phyloP scores from a whole-genome alignment of 345 rosid genomes.

The Abelmoschus esculentus region DNA sequence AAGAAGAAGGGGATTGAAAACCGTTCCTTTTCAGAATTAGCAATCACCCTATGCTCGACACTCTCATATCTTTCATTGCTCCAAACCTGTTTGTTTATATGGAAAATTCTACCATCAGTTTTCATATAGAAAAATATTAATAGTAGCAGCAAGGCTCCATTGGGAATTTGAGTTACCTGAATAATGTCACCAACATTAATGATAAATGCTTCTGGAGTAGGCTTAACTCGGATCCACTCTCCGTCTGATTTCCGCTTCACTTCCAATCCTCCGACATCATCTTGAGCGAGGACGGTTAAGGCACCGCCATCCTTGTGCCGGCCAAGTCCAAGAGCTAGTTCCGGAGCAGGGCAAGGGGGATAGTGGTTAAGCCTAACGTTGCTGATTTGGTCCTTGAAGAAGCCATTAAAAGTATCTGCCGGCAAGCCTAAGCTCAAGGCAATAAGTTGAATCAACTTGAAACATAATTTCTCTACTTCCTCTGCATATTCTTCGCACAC shows the following conservation, averaged over 20 bases:
- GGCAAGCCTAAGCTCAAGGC: conserved; percentile 65
- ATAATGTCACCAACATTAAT: conserved; percentile 67
- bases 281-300: conserved; percentile 65
- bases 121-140: background rate
- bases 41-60: conserved; percentile 65
- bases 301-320: conserved; percentile 75
- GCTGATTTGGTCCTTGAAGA: conserved; percentile 50
- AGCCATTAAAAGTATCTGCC: conserved; percentile 33
- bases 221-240: conserved; percentile 59
- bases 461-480: conserved; percentile 55
- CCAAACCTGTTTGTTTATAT: conserved; percentile 47
- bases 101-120: background rate
- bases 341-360: conserved; percentile 78
- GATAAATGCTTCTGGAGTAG: conserved; percentile 48
- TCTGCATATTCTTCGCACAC: conserved; percentile 43
- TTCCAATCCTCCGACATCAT: conserved; percentile 75
- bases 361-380: conserved; percentile 62
- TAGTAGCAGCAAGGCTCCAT: too few species aligned
- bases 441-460: conserved; percentile 49
- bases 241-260: conserved; percentile 62
- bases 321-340: conserved; percentile 81
- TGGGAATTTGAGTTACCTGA: conserved; percentile 32
- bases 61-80: conserved; percentile 59
- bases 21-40: conserved; percentile 51
- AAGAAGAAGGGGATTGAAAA: conserved; percentile 61